Evolutionary conservation across 352 stramenopile genomes (phyloP).

Genomic region (Pythium utonaiense): DNA sequence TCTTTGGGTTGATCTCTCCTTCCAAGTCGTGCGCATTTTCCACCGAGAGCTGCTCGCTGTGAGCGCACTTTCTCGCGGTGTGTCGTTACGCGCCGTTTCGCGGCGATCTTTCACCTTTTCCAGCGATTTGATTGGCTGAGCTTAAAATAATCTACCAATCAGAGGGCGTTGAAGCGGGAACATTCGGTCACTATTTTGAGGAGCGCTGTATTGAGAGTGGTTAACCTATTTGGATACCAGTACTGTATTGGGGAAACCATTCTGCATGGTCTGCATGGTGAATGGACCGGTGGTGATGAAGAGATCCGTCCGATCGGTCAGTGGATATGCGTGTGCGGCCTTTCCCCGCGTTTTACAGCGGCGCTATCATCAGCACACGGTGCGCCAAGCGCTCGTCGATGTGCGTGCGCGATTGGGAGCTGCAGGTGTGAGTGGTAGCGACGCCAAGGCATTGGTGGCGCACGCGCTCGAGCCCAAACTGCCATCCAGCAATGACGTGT

Average conservation of each 20-base stretch:
- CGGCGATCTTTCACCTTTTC: conserved; percentile 18
- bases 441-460: conserved; percentile 59
- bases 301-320: not conserved
- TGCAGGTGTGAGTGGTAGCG: conserved; percentile 13
- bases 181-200: conserved; percentile 20
- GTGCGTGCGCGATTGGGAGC: conserved; percentile 23
- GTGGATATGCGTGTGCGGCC: not conserved
- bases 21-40: conserved; percentile 16
- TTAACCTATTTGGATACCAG: not conserved
- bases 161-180: conserved; percentile 2
- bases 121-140: conserved; percentile 15
- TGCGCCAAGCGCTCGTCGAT: conserved; percentile 18
- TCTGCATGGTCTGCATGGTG: too few relatives aligned
- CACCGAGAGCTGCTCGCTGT: not conserved
- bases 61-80: conserved; percentile 9
- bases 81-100: not conserved
- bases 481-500: conserved; percentile 43
- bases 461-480: conserved; percentile 41
- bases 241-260: too few relatives aligned
- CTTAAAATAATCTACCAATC: conserved; percentile 16
- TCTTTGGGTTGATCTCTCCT: not conserved
- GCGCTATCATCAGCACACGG: conserved; percentile 15
- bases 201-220: not conserved
- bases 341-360: not conserved
- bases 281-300: not conserved